These are phyloP conservation scores for Mycena chlorophos DNA, from an alignment of 768 basidiomycete species.

Conservation along the genomic window DNA sequence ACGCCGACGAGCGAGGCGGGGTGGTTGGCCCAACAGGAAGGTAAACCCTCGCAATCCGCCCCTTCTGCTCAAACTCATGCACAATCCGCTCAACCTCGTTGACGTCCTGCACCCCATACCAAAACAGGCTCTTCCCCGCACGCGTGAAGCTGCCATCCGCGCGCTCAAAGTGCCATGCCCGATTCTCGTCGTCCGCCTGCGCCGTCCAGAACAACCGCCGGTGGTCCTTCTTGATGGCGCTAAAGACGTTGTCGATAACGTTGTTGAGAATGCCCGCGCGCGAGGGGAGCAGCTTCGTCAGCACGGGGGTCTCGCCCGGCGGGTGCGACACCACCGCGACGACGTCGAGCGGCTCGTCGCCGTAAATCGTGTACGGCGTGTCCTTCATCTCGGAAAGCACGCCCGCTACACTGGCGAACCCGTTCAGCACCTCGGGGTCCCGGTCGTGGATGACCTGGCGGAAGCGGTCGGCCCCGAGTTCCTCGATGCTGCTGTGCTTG, in stretches of 20 bases:
- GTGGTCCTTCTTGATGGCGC: conserved; percentile 93
- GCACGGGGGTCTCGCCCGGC: conserved; percentile 80
- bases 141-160: conserved; percentile 97
- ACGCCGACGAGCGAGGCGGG: conserved; percentile 49
- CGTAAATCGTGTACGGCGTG: conserved; percentile 90
- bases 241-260: conserved; percentile 97
- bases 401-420: conserved; percentile 82
- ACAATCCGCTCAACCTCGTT: conserved; percentile 88
- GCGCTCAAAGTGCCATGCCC: conserved; percentile 97
- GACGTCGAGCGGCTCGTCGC: conserved; percentile 96
- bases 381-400: conserved; percentile 80
- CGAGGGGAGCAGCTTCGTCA: conserved; percentile 90
- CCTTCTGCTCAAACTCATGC: conserved; percentile 69
- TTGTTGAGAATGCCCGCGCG: conserved; percentile 89
- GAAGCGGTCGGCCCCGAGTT: conserved; percentile 89
- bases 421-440: conserved; percentile 86
- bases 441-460: conserved; percentile 94
- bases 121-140: conserved; percentile 91
- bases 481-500: conserved; percentile 80
- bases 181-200: conserved; percentile 92
- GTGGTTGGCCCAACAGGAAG: conserved; percentile 83
- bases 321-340: conserved; percentile 94
- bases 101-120: conserved; percentile 94
- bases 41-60: conserved; percentile 84
- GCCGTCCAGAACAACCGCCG: conserved; percentile 97